A percentile compares a stretch with the other conserved stretches of the same genome.
phyloP scores from a whole-genome alignment of 2,329 filamentous ascomycete species.

The Fusarium miscanthi region DNA sequence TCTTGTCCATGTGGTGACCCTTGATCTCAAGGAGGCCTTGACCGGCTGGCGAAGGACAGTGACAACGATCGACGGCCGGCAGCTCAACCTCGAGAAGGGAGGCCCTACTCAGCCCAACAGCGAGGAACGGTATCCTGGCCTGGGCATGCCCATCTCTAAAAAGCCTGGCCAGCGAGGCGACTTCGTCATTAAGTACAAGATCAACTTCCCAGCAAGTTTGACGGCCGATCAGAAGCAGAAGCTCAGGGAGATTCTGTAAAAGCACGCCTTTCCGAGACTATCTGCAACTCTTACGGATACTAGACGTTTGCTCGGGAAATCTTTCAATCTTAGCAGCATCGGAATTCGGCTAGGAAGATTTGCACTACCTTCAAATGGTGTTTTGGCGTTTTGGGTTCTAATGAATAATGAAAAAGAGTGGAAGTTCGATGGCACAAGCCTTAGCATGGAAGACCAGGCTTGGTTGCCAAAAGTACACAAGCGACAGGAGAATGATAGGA shows the following conservation, averaged over 20 bases:
- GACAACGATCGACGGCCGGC: slow-evolving; percentile 90
- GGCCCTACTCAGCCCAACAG: slow-evolving; percentile 89
- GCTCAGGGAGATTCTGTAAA: slow-evolving; percentile 80
- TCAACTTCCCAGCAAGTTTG: slow-evolving; percentile 87
- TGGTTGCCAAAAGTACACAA: slow-evolving; percentile 8
- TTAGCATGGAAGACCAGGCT: neutral
- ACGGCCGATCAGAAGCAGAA: slow-evolving; percentile 82
- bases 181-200: slow-evolving; percentile 89
- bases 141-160: slow-evolving; percentile 97
- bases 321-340: neutral
- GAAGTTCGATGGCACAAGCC: slow-evolving; percentile 1
- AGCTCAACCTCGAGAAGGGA: slow-evolving; percentile 79
- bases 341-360: neutral
- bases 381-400: slow-evolving; percentile 41
- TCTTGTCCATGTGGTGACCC: slow-evolving; percentile 79
- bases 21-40: slow-evolving; percentile 91
- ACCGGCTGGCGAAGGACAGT: slow-evolving; percentile 95
- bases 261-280: neutral
- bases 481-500: slow-evolving; percentile 4
- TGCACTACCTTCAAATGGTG: slow-evolving; percentile 31
- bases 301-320: neutral
- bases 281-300: slow-evolving; percentile 3
- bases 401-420: slow-evolving; percentile 41
- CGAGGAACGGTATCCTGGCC: slow-evolving; percentile 81
- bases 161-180: slow-evolving; percentile 86